phyloP scores from a whole-genome alignment of 495 filamentous ascomycete species.

The Beverwykella pulmonaria region DNA sequence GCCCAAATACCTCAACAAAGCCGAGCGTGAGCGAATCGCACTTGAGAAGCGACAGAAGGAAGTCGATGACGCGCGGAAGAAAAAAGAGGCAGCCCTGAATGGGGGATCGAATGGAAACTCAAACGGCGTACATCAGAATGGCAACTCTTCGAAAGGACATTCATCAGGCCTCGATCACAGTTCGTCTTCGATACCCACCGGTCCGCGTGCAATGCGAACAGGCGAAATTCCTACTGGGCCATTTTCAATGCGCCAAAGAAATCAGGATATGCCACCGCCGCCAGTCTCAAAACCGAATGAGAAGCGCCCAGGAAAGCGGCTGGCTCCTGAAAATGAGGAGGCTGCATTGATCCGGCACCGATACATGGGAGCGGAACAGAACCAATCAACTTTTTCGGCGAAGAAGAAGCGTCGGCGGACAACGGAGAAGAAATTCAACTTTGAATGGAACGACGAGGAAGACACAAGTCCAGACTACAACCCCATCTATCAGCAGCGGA shows the following conservation, averaged over 20 bases:
- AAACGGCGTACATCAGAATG: slow-evolving; percentile 16
- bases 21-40: slow-evolving; percentile 81
- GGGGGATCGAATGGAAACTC: slow-evolving; percentile 42
- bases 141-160: slow-evolving; percentile 22
- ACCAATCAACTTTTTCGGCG: slow-evolving; percentile 85
- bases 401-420: slow-evolving; percentile 96
- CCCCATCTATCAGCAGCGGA: slow-evolving; percentile 76
- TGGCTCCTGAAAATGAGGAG: slow-evolving; percentile 71
- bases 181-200: slow-evolving; percentile 63
- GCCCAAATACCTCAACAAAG: slow-evolving; percentile 92
- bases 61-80: slow-evolving; percentile 66
- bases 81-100: slow-evolving; percentile 56
- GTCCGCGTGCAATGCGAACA: slow-evolving; percentile 72
- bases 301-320: slow-evolving; percentile 53
- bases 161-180: slow-evolving; percentile 18
- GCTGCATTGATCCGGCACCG: slow-evolving; percentile 75
- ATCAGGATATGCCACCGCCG: slow-evolving; percentile 59
- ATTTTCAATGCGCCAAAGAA: slow-evolving; percentile 54
- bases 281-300: slow-evolving; percentile 53
- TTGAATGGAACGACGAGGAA: slow-evolving; percentile 96
- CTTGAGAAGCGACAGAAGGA: slow-evolving; percentile 85
- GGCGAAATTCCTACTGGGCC: slow-evolving; percentile 59
- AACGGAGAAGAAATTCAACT: slow-evolving; percentile 97
- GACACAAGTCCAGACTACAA: slow-evolving; percentile 92
- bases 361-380: slow-evolving; percentile 92